Evolutionary conservation across 2,329 filamentous ascomycete genomes (phyloP), one percentile per base, ranked within the genome.

Genomic region (Aureobasidium leucospermi): DNA sequence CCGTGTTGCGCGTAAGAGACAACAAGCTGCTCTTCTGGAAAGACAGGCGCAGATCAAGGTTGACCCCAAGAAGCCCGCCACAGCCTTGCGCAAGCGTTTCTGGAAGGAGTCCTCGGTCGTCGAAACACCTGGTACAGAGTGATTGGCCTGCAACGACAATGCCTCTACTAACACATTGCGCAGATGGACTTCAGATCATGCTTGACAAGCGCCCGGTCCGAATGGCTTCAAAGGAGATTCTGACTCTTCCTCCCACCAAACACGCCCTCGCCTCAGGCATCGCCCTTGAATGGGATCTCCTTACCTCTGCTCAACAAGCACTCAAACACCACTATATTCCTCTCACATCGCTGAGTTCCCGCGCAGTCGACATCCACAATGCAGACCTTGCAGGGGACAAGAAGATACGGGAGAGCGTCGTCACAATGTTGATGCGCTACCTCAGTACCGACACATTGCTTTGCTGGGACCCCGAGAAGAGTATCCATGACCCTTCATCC

Each of bases 381-480:
- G 87, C 90, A 65, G 89, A 96, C 65, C 71, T 70, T 0, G 64
- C 73, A 9, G 79, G 78, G 3, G 72, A 78, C 41, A 70, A 68
- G 15, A 76, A 78, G 28, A 79, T 88, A 39, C 81, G 92, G 38
- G 71, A 81, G 0, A 77, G 81, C 42, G 85, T 96, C 48, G 76
- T 87, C 15, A 78, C 77, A 16, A 86, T 84, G 63, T 76, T 94
- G 55, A 82, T 97, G 80, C 83, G 88, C 48, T 97, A 97, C 73
- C 81, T 99, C 29, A 86, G 91, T 67, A 97, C 94, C 1, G 94
- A 99, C 75, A 92, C 90, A 0, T 76, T 97, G 38, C 83, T 99
- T 1, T 97, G 93, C 81, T 96, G 91, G 89, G 90, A 84, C 16
- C 86, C 86, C 0, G 79, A 79, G 67, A 75, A 75, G 59, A 75